A percentile compares a stretch with the other conserved stretches of the same genome.
Evolutionary conservation across 2,329 filamentous ascomycete species (phyloP).

Genomic region (Lasiodiplodia sp.): DNA sequence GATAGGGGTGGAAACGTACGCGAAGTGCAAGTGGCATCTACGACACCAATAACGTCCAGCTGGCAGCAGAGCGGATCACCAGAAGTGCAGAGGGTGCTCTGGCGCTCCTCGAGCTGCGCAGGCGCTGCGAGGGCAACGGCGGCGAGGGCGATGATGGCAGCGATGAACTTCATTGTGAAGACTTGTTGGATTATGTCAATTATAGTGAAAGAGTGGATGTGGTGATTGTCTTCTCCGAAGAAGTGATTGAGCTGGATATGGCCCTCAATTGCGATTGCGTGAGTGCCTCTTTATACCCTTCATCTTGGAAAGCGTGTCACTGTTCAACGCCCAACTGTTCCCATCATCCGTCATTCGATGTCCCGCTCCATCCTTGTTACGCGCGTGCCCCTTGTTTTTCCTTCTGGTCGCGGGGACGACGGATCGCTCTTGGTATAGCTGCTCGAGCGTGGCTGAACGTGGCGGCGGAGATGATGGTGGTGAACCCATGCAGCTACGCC

Average conservation of each 20-base stretch:
- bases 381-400: neutral
- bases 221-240: neutral
- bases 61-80: constrained; percentile 26
- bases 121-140: constrained; percentile 83
- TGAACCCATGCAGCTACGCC: constrained; percentile 7
- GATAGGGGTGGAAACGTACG: neutral
- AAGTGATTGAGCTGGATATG: neutral
- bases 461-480: constrained; percentile 20
- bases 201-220: neutral
- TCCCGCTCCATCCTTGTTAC: constrained; percentile 5
- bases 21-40: constrained; percentile 10
- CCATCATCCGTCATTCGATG: neutral
- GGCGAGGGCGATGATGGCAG: constrained; percentile 79
- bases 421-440: neutral
- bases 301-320: neutral
- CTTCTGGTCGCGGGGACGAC: neutral
- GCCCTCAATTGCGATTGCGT: neutral
- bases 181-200: neutral
- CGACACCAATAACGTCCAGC: constrained; percentile 24
- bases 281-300: constrained; percentile 10
- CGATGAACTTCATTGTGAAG: constrained; percentile 17
- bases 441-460: constrained; percentile 2
- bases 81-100: constrained; percentile 12
- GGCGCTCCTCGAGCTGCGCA: constrained; percentile 9
- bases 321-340: neutral